Base-by-base conservation (phyloP, 1,284 basidiomycete genomes). In the Afroboletus lepidellus region DNA sequence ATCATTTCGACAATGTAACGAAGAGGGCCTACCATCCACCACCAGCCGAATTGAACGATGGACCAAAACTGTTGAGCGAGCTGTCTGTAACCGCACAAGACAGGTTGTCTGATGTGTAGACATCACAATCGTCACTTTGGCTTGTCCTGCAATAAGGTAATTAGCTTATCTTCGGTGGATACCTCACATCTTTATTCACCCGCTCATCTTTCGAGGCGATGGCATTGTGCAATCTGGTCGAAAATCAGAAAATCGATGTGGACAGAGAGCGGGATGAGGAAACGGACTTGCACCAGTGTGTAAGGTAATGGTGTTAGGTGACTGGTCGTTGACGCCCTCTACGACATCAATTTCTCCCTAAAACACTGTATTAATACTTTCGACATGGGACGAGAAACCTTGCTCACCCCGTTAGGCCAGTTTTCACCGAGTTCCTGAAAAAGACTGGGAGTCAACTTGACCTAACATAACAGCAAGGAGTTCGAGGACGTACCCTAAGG, bases 281-380 rank as follows among this genome's bases (percentile, higher is more conserved):
- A 8, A 60, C 64, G 16, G 15, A 66, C 65, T 24, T 33, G 65
- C 32, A 51, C 70, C 70, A 0, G 86, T 87, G 65, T 91, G 89
- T n/a, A 92, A 67, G 8, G 84, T 85, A 3, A 77, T 72, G 46
- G 73, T 69, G 60, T 90, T 78, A 5, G 79, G 74, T 1, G 70
- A 66, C 57, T 77, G 72, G 57, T 79, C 75, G 59, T 88, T 87
- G 36, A 87, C 77, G 16, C 80, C 85, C 66, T 89, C 87, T 25
- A 89, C 51, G 45, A 89, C 84, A 64, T 88, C 86, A 30, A 87
- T 74, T 66, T 89, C 82, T 7, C 83, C 64, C 66, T 69, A 8
- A 43, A 3, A 11, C 6, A 16, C 20, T 27, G 18, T 46, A 12
- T 56, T 12, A 48, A 41, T 12, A 12, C 8, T 13, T 29, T 12